phyloP scores from a whole-genome alignment of 1,284 basidiomycete genomes.

The Trametes polyzona region DNA sequence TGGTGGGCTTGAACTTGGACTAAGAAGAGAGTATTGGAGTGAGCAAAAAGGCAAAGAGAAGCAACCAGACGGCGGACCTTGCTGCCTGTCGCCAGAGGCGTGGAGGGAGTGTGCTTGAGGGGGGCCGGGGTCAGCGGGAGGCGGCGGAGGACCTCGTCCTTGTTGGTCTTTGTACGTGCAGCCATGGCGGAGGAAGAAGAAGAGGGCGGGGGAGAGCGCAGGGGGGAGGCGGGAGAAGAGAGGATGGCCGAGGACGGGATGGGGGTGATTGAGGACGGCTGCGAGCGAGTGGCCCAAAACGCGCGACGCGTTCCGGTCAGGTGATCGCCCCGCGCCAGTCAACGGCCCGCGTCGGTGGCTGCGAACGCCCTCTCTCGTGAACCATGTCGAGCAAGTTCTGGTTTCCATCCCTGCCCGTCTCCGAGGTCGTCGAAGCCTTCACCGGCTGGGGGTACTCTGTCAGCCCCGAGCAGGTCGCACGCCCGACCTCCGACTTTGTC shows the following conservation, averaged over 20 bases:
- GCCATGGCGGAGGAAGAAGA: slow-evolving; percentile 29
- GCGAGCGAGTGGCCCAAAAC: slow-evolving; percentile 1
- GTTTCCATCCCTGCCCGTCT: slow-evolving; percentile 67
- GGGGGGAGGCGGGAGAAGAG: neutral
- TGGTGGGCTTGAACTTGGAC: slow-evolving; percentile 39
- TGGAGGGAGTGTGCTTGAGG: slow-evolving; percentile 14
- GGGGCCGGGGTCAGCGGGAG: neutral
- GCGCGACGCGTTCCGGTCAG: slow-evolving; percentile 26
- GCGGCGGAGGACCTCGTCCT: slow-evolving; percentile 35
- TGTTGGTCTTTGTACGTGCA: slow-evolving; percentile 37
- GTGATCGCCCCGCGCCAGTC: slow-evolving; percentile 23
- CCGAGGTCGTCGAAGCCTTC: slow-evolving; percentile 65
- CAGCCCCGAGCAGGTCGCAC: slow-evolving; percentile 68
- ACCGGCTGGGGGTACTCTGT: slow-evolving; percentile 68
- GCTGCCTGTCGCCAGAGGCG: slow-evolving; percentile 4
- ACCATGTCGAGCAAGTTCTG: slow-evolving; percentile 43
- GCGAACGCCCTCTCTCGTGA: neutral
- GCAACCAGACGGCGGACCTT: slow-evolving; percentile 21
- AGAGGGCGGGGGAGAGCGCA: neutral
- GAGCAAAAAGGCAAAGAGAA: neutral
- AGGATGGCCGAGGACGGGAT: slow-evolving; percentile 1
- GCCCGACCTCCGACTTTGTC: slow-evolving; percentile 73
- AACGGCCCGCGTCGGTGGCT: slow-evolving; percentile 11
- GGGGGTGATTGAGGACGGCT: neutral
- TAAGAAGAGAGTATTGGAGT: neutral